phyloP scores from a whole-genome alignment of 1,284 basidiomycete species.

The Ceratobasidium theobromae region DNA sequence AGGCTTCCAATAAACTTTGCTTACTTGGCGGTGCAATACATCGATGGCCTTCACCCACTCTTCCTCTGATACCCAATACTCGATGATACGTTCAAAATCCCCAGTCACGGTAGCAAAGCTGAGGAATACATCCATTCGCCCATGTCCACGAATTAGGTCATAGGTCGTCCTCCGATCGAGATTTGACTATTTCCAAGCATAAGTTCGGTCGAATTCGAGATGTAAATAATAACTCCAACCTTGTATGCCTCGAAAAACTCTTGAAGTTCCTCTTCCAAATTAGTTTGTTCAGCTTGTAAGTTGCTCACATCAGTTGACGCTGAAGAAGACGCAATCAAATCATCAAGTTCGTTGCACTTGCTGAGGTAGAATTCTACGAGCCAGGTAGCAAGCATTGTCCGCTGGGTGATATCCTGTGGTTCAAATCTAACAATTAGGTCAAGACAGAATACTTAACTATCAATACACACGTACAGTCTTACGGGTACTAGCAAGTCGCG shows the following conservation, averaged over 20 bases:
- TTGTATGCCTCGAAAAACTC: slow-evolving; percentile 94
- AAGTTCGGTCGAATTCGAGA: background rate
- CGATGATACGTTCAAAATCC: slow-evolving; percentile 84
- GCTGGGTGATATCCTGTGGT: slow-evolving; percentile 86
- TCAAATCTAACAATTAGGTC: background rate
- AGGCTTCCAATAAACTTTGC: slow-evolving; percentile 32
- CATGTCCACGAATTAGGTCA: slow-evolving; percentile 91
- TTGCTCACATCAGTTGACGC: slow-evolving; percentile 86
- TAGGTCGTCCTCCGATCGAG: slow-evolving; percentile 85
- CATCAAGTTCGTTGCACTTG: slow-evolving; percentile 96
- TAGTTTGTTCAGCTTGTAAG: slow-evolving; percentile 73
- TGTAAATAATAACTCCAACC: slow-evolving; percentile 47
- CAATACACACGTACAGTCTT: slow-evolving; percentile 60
- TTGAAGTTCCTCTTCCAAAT: slow-evolving; percentile 89
- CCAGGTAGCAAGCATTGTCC: slow-evolving; percentile 99
- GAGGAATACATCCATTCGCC: slow-evolving; percentile 88
- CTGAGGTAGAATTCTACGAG: slow-evolving; percentile 95
- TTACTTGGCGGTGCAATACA: slow-evolving; percentile 80
- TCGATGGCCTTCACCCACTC: slow-evolving; percentile 91
- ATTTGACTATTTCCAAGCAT: slow-evolving; percentile 57
- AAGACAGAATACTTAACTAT: background rate
- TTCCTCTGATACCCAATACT: slow-evolving; percentile 90
- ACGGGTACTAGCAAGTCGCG: slow-evolving; percentile 78
- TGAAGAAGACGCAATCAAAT: slow-evolving; percentile 80
- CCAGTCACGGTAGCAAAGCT: slow-evolving; percentile 84